phyloP scores from a whole-genome alignment of 2,329 filamentous ascomycete species.

The Aspergillus pseudoterreus region DNA sequence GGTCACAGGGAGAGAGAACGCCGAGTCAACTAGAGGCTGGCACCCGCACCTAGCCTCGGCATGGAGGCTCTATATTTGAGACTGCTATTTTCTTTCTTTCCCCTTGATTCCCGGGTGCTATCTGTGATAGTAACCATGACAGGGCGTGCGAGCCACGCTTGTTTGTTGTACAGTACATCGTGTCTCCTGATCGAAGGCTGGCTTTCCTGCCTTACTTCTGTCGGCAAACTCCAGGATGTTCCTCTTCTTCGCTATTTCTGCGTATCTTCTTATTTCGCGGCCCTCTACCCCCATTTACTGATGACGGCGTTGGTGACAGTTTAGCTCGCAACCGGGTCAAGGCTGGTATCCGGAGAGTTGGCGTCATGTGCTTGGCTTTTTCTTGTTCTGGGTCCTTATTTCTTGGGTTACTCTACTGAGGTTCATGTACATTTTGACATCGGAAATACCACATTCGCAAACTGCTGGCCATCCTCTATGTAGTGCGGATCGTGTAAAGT shows the following conservation, averaged over 20 bases:
- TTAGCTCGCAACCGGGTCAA: too few relatives aligned
- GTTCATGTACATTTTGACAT: neutral
- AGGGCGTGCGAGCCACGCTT: constrained; percentile 4
- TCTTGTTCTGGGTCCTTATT: neutral
- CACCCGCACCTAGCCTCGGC: constrained; percentile 1
- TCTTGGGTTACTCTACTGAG: neutral
- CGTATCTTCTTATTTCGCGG: too few relatives aligned
- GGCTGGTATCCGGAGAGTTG: too few relatives aligned
- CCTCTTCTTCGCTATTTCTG: neutral
- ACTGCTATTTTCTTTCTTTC: neutral
- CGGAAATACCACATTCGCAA: neutral
- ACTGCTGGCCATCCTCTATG: neutral
- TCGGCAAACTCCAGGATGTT: neutral
- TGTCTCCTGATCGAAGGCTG: neutral
- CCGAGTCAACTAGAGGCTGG: constrained; percentile 18
- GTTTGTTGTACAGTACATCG: constrained; percentile 5
- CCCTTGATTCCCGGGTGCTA: neutral
- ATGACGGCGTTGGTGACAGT: too few relatives aligned
- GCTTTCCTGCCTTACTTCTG: neutral
- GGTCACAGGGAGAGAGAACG: constrained; percentile 3
- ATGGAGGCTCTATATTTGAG: neutral
- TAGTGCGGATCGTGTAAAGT: too few relatives aligned
- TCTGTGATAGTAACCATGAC: neutral
- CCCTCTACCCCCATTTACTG: too few relatives aligned
- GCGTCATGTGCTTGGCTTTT: neutral